phyloP scores from a whole-genome alignment of 1,139 yeast genomes.

The Yamadazyma triangularis region DNA sequence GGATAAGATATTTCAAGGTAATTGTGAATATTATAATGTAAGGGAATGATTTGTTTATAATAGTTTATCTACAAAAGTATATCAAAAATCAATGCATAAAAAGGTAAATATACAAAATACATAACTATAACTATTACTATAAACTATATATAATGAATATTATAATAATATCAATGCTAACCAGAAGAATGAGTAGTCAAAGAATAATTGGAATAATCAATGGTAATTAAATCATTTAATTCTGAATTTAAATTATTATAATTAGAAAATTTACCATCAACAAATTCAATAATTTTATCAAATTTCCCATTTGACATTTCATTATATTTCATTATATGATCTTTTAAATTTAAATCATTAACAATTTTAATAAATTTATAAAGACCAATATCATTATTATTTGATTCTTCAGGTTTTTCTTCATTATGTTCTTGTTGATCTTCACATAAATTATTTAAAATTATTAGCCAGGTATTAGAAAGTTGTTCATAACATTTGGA shows the following conservation, averaged over 20 bases:
- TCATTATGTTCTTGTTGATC: conserved; percentile 2
- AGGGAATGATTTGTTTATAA: too few relatives aligned
- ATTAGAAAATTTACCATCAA: conserved; percentile 16
- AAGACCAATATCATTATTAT: conserved; percentile 45
- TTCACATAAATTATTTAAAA: conserved; percentile 40
- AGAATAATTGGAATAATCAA: conserved; percentile 45
- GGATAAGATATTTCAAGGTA: too few relatives aligned
- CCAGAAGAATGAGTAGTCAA: conserved; percentile 15
- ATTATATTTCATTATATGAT: conserved; percentile 57
- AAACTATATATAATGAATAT: too few relatives aligned
- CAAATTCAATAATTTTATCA: conserved; percentile 41
- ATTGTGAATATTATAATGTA: too few relatives aligned
- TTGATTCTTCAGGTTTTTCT: conserved; percentile 8
- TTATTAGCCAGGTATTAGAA: conserved; percentile 69
- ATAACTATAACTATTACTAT: too few relatives aligned
- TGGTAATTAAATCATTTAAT: conserved; percentile 39
- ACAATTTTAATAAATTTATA: conserved; percentile 27
- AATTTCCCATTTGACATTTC: conserved; percentile 51
- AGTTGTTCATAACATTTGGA: conserved; percentile 76
- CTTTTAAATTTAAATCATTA: conserved; percentile 30
- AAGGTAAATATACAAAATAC: too few relatives aligned
- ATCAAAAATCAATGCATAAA: too few relatives aligned
- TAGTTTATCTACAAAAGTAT: too few relatives aligned
- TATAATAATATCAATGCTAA: too few relatives aligned
- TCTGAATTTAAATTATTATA: conserved; percentile 14